phyloP scores from a whole-genome alignment of 2,329 filamentous ascomycete genomes.

The Cladosporium oxysporum region DNA sequence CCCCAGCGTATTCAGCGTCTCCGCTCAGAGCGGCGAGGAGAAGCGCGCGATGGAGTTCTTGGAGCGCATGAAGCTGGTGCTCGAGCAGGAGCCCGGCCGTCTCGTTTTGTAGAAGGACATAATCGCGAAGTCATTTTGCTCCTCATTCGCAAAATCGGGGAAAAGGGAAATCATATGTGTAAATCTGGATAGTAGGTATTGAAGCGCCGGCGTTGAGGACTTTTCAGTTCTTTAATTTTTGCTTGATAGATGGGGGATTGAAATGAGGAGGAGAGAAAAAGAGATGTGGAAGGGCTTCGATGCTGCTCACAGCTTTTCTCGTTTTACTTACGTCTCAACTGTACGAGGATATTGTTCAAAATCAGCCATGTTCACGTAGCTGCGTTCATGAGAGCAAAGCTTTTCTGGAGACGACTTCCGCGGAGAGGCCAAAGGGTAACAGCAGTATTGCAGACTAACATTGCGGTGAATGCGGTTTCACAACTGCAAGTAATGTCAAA shows the following conservation, averaged over 20 bases:
- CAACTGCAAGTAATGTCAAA: background rate
- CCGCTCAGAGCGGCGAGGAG: constrained; percentile 77
- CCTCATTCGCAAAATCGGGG: background rate
- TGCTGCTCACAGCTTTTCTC: background rate
- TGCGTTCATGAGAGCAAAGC: background rate
- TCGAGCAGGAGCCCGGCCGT: constrained; percentile 78
- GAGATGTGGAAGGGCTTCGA: background rate
- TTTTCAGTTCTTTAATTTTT: background rate
- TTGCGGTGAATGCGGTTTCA: background rate
- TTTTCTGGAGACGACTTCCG: background rate
- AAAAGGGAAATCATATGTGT: background rate
- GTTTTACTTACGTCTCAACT: background rate
- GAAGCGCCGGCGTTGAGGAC: constrained; percentile 5
- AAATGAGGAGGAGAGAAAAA: background rate
- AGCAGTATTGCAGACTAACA: background rate
- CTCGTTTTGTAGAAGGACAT: constrained; percentile 56
- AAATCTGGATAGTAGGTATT: constrained; percentile 8
- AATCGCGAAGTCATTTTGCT: background rate
- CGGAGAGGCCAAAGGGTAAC: background rate
- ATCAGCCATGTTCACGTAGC: background rate
- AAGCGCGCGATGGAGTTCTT: constrained; percentile 79
- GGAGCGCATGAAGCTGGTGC: constrained; percentile 77
- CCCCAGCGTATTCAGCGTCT: constrained; percentile 78
- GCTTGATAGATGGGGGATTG: background rate
- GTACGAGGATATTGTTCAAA: constrained; percentile 2